Conservation (phyloP, 352 stramenopile genomes). For the Pythium myriotylum region DNA sequence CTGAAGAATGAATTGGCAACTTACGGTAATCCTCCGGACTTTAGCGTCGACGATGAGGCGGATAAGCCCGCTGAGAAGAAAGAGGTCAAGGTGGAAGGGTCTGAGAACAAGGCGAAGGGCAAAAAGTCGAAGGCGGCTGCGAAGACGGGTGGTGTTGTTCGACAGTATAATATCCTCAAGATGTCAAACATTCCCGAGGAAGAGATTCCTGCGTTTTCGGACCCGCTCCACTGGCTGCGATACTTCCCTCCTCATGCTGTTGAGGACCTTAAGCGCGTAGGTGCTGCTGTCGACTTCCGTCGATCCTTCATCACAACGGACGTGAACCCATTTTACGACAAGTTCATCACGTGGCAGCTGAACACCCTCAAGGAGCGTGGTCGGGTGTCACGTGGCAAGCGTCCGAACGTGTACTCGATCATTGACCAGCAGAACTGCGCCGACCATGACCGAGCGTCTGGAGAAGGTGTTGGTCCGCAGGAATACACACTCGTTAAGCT, state of each 20-base stretch:
- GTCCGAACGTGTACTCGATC: constrained; percentile 98
- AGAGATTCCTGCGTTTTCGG: constrained; percentile 97
- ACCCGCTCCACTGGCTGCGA: constrained; percentile 97
- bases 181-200: constrained; percentile 89
- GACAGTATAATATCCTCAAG: constrained; percentile 99
- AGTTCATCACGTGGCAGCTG: constrained; percentile 99
- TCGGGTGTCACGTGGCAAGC: constrained; percentile 93
- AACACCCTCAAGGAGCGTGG: constrained; percentile 94
- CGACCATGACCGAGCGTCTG: constrained; percentile 98
- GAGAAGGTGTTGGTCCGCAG: constrained; percentile 98
- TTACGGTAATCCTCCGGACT: constrained; percentile 94
- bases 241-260: constrained; percentile 99
- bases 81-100: constrained; percentile 80
- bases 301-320: constrained; percentile 99
- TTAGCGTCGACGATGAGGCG: constrained; percentile 74
- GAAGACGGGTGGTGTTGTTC: constrained; percentile 97
- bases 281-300: constrained; percentile 97
- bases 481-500: constrained; percentile 99
- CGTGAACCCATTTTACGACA: constrained; percentile 99
- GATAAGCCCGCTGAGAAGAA: constrained; percentile 30
- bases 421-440: constrained; percentile 99
- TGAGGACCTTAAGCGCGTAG: constrained; percentile 97
- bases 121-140: constrained; percentile 98
- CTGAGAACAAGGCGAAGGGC: constrained; percentile 89
- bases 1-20: constrained; percentile 96